These are phyloP conservation scores for Pseudocercospora cruenta DNA, from an alignment of 2,329 filamentous ascomycete genomes.

Conservation along the genomic window DNA sequence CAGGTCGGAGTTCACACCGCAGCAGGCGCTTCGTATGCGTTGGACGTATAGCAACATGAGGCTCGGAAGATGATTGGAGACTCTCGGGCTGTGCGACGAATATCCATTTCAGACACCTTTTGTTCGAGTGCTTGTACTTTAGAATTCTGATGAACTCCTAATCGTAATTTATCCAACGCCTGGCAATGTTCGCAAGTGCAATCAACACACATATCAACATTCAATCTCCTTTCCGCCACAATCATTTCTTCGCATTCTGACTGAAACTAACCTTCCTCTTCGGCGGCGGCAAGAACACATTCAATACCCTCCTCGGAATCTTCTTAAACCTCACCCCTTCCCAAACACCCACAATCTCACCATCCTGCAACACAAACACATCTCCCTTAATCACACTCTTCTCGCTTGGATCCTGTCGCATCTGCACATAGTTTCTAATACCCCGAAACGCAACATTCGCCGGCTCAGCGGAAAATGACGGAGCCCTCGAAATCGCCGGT, in stretches of 20 bases:
- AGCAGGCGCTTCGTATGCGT: constrained; percentile 14
- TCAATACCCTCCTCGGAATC: constrained; percentile 65
- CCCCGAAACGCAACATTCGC: background rate
- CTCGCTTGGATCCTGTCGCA: constrained; percentile 35
- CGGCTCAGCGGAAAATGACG: background rate
- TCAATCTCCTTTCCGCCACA: background rate
- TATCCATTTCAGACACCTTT: too few relatives aligned
- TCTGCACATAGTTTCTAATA: constrained; percentile 38
- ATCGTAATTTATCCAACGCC: too few relatives aligned
- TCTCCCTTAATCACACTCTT: constrained; percentile 33
- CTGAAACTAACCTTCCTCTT: constrained; percentile 36
- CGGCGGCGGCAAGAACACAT: constrained; percentile 65
- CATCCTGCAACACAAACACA: constrained; percentile 38
- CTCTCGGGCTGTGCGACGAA: too few relatives aligned
- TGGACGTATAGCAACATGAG: constrained; percentile 4
- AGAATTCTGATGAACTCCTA: background rate
- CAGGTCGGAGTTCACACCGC: constrained; percentile 8
- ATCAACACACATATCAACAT: background rate
- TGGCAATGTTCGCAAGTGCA: background rate
- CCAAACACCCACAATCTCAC: constrained; percentile 38
- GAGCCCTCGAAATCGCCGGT: background rate
- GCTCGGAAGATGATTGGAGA: background rate
- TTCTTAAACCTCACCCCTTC: constrained; percentile 46
- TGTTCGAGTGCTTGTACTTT: too few relatives aligned
- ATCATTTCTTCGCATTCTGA: constrained; percentile 21